These are phyloP conservation scores for Myriangium duriaei DNA, from an alignment of 2,329 filamentous ascomycete species.

Conservation along the genomic window DNA sequence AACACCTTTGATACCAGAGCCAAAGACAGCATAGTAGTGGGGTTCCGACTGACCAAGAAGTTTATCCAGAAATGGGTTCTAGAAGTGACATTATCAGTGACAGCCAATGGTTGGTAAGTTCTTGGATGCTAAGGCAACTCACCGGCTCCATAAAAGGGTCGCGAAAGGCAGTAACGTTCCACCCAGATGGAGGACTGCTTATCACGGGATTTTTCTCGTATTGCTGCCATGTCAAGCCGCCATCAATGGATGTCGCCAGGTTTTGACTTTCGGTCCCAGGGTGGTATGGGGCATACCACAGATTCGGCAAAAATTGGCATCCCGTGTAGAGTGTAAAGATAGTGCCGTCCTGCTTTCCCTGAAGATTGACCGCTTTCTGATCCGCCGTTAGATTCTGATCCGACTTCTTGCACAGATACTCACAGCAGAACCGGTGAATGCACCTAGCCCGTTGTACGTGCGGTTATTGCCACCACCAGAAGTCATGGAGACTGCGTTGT, in stretches of 20 bases:
- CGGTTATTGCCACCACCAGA: constrained; percentile 27
- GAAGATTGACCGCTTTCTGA: constrained; percentile 33
- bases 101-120: no score
- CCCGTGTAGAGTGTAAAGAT: constrained; percentile 37
- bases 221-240: constrained; percentile 35
- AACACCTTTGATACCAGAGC: constrained; percentile 35
- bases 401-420: neutral
- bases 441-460: constrained; percentile 38
- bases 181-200: constrained; percentile 28
- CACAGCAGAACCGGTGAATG: constrained; percentile 38
- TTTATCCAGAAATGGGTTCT: constrained; percentile 27
- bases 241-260: constrained; percentile 33
- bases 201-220: constrained; percentile 36
- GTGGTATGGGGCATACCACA: constrained; percentile 31
- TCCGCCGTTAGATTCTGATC: neutral
- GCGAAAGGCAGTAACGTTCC: constrained; percentile 33
- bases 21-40: constrained; percentile 35
- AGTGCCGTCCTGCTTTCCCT: constrained; percentile 34
- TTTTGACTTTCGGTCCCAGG: constrained; percentile 35
- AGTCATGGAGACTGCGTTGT: constrained; percentile 25
- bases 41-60: constrained; percentile 30
- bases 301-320: constrained; percentile 33
- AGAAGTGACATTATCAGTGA: no score
- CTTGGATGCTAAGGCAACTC: neutral
- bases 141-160: constrained; percentile 27